phyloP scores from a whole-genome alignment of 2,329 filamentous ascomycete genomes.

The Colletotrichum tabaci region DNA sequence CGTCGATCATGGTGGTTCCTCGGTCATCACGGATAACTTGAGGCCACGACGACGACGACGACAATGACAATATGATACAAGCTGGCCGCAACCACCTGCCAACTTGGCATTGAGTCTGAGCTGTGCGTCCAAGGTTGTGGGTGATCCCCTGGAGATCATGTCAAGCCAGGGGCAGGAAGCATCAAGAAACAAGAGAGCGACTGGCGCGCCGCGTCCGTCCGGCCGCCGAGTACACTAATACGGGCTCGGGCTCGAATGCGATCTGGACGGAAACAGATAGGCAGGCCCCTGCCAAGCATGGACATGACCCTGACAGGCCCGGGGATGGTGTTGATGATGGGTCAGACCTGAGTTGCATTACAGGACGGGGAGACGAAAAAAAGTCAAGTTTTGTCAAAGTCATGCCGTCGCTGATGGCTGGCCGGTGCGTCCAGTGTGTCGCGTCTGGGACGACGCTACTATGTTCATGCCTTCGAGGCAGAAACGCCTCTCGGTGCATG shows the following conservation, averaged over 20 bases:
- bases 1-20: constrained; percentile 21
- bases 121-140: constrained; percentile 27
- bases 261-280: constrained; percentile 15
- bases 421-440: constrained; percentile 35
- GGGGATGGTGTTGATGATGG: neutral
- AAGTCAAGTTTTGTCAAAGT: constrained; percentile 30
- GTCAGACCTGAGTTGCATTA: constrained; percentile 29
- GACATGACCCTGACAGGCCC: constrained; percentile 23
- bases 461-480: constrained; percentile 35
- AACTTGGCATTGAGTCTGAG: constrained; percentile 32
- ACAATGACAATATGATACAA: constrained; percentile 16
- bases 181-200: constrained; percentile 34
- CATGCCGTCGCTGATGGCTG: constrained; percentile 30
- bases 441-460: constrained; percentile 34
- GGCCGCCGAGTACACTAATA: constrained; percentile 4
- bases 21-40: neutral
- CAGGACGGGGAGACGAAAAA: constrained; percentile 1
- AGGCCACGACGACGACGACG: constrained; percentile 13
- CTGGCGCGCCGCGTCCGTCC: constrained; percentile 28
- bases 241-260: constrained; percentile 21
- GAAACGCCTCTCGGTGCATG: constrained; percentile 32
- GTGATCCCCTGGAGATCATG: constrained; percentile 20
- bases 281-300: constrained; percentile 24
- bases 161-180: constrained; percentile 23
- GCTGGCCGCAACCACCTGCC: constrained; percentile 11